Percentiles rank a stretch among this genome's conserved stretches.
These are phyloP conservation scores for Botrytis fragariae DNA, from an alignment of 2,329 filamentous ascomycete genomes.

Conservation along the genomic window DNA sequence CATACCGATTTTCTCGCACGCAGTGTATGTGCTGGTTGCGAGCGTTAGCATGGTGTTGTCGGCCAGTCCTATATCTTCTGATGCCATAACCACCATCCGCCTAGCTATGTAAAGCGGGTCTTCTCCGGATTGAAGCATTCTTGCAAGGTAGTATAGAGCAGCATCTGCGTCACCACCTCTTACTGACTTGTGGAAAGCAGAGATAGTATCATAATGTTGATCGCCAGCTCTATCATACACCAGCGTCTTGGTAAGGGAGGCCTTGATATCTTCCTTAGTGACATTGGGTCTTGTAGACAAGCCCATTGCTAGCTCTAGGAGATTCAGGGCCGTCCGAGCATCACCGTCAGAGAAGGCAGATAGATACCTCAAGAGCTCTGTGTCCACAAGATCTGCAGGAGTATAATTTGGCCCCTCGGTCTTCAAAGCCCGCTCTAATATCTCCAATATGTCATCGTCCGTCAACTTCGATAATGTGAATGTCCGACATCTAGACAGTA, in stretches of 20 bases:
- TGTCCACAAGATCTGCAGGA: slow-evolving; percentile 63
- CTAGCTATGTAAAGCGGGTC: slow-evolving; percentile 90
- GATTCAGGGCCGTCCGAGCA: slow-evolving; percentile 86
- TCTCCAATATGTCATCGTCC: slow-evolving; percentile 67
- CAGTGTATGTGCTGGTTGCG: slow-evolving; percentile 81
- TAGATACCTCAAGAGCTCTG: slow-evolving; percentile 76
- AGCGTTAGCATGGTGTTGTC: slow-evolving; percentile 81
- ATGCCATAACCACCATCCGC: slow-evolving; percentile 90
- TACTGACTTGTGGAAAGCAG: slow-evolving; percentile 93
- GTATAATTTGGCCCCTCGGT: slow-evolving; percentile 49
- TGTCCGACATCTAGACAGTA: slow-evolving; percentile 85
- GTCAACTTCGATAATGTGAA: slow-evolving; percentile 80
- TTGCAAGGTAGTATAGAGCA: slow-evolving; percentile 87
- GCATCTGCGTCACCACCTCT: slow-evolving; percentile 85
- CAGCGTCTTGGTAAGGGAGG: slow-evolving; percentile 81
- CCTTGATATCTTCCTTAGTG: slow-evolving; percentile 75
- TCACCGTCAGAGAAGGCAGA: slow-evolving; percentile 88
- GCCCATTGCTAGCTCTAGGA: slow-evolving; percentile 84
- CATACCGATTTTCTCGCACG: slow-evolving; percentile 90
- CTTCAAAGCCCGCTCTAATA: slow-evolving; percentile 72
- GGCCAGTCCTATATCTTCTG: slow-evolving; percentile 88
- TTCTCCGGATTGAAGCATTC: slow-evolving; percentile 94
- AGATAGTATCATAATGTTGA: slow-evolving; percentile 97
- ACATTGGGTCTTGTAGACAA: slow-evolving; percentile 63
- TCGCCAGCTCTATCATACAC: slow-evolving; percentile 95